Evolutionary conservation across 1,139 yeast species (phyloP), one percentile per base, ranked within the genome.

Genomic region (Scheffersomyces parashehatae): DNA sequence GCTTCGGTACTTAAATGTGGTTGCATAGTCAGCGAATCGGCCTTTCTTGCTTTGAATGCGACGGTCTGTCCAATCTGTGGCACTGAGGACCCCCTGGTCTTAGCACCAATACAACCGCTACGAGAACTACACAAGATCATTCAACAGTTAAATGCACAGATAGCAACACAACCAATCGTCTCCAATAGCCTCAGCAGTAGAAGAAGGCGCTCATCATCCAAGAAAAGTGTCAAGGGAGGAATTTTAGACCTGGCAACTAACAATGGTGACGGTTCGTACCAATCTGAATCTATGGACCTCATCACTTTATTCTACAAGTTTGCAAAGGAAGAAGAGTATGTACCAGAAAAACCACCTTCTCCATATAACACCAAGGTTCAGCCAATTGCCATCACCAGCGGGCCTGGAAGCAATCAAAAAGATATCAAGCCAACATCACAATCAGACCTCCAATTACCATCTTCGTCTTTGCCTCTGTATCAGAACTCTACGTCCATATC

Each of bases 1-100:
- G 75, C 82, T 5, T 70, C 81, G 1, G 75, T 83, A 15, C 64
- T 86, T 14, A 64, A 82, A 0, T 88, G 95, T 64, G 93, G 95
- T 0, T 87, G 95, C 62, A 62, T 86, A 9, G 71, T 83, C 0
- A 82, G 91, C 1, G 85, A 83, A 51, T 51, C 64, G 1, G 64
- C 45, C 16, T 73, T 72, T 49, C 29, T 33, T 13, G 59, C 61
- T n/a, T 45, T 53, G 34, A 58, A 35, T 41, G 53, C 51, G 15
- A 47, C 44, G 12, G 47, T 47, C 2, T 85, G 91, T 52, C 85
- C 85, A 2, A 58, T 65, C 3, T 85, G 91, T 54, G 57, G 59
- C 2, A 42, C 56, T 0, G 52, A 50, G 2, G 59, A 66, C 8
- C 72, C 70, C 0, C 43, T 52, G 2, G 40, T 80, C 1, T 52